A percentile compares a stretch with the other conserved stretches of the same genome.
Conservation (phyloP, 164 flowering plant genomes). For the Sedum album region DNA sequence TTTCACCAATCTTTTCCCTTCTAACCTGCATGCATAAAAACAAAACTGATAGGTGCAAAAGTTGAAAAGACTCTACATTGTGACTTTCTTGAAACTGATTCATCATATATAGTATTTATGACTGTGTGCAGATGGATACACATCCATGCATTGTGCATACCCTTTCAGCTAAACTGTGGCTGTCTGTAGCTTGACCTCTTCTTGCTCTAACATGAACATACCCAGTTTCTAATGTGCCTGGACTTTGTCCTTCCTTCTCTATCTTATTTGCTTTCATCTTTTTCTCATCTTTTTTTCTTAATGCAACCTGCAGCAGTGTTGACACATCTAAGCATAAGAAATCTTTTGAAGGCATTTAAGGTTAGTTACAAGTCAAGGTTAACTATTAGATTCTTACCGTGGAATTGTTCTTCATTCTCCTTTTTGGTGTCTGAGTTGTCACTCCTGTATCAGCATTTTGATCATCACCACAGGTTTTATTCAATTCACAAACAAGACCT, state of each 20-base stretch:
- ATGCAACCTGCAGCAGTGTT: not conserved
- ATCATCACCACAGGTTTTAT: not conserved
- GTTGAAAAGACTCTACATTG: not conserved
- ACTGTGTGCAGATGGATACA: not conserved
- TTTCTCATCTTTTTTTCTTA: not conserved
- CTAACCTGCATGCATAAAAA: conserved; percentile 24
- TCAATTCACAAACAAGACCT: not conserved
- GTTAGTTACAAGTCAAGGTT: too few relatives aligned
- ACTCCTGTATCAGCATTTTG: not conserved
- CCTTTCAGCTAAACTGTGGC: conserved; percentile 50
- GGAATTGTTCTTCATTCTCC: conserved; percentile 2
- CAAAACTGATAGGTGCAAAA: not conserved
- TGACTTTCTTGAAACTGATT: not conserved
- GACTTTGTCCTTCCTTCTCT: not conserved
- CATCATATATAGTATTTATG: not conserved
- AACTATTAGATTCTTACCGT: not conserved
- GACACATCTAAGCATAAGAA: not conserved
- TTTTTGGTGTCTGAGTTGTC: not conserved
- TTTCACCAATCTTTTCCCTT: conserved; percentile 41
- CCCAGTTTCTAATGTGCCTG: not conserved
- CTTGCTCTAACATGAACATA: conserved; percentile 41
- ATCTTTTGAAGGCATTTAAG: too few relatives aligned
- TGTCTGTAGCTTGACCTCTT: conserved; percentile 41
- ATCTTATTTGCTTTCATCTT: not conserved
- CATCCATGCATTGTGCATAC: conserved; percentile 13